phyloP scores from a whole-genome alignment of 192 early-diverging fungal genomes.

The Mortierella antarctica region DNA sequence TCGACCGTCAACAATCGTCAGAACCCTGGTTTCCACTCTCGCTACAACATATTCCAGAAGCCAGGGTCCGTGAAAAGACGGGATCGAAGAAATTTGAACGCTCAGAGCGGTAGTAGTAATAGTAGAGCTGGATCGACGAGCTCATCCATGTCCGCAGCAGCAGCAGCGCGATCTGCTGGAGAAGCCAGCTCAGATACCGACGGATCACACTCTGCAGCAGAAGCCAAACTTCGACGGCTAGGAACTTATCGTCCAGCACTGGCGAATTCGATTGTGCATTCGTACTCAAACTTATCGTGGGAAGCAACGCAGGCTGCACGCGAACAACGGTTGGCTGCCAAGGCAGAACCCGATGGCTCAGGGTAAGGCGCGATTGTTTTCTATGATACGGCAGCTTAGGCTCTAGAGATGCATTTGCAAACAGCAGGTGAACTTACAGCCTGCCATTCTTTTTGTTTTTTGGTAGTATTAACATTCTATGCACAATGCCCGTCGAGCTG shows the following conservation, averaged over 20 bases:
- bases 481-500: slow-evolving; percentile 37
- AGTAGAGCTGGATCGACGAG: no score
- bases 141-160: background rate
- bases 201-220: background rate
- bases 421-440: background rate
- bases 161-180: slow-evolving; percentile 1
- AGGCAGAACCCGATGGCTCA: slow-evolving; percentile 13
- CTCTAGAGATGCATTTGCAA: no score
- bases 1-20: slow-evolving; percentile 23
- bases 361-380: slow-evolving; percentile 3
- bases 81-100: slow-evolving; percentile 24
- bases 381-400: no score
- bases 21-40: background rate
- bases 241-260: slow-evolving; percentile 41
- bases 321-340: slow-evolving; percentile 35
- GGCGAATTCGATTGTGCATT: slow-evolving; percentile 41
- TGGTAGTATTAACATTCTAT: slow-evolving; percentile 29
- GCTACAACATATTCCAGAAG: slow-evolving; percentile 28
- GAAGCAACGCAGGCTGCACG: slow-evolving; percentile 39
- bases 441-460: background rate
- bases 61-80: slow-evolving; percentile 31
- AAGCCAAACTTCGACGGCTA: slow-evolving; percentile 15
- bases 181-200: background rate
- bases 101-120: background rate
- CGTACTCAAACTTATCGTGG: slow-evolving; percentile 38